Base-by-base conservation (phyloP, 495 filamentous ascomycete species). In the Talaromyces adpressus region DNA sequence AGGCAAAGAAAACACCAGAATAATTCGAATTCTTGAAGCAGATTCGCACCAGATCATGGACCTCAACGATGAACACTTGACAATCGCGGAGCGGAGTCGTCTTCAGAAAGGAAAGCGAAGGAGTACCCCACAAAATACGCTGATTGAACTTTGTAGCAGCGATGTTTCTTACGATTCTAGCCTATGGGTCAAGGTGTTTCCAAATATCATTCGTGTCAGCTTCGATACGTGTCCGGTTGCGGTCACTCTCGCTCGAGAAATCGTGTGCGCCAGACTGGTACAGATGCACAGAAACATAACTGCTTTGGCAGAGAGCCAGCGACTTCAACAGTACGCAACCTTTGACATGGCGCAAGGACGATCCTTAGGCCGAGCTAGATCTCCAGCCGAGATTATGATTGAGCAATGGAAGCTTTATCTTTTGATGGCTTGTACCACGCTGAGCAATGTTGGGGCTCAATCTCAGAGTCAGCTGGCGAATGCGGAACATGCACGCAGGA, bases 401-500 rank as follows among this genome's bases (percentile, higher is more conserved):
- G 94, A 98, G 70, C 94, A 99, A 73, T 99, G 93, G 93, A 98
- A 96, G 74, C 78, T 98, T n/a, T 97, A 97, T 71, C 82, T 99
- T 49, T 90, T 96, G 52, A 96, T 98, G 75, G 95, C 95, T 6
- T 99, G 95, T 72, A 96, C 92, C 8, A 99, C 95, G 0, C 81
- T 99, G 29, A 93, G 89, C 30, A 93, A 92, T 63, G 85, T 91
- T 18, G 93, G 92, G 18, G 85, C 81, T 18, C 81, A 84, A 32
- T 85, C 84, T 49, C 85, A 82, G 67, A 84, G 69, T 67, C 84
- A 75, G 67, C 70, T 79, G 34, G 83, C 75, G 51, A 83, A 85
- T 65, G 81, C 82, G n/a, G 91, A 96, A 67, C 93, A 98, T 71
- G 83, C 85, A 4, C 85, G 94, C 41, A 97, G 93, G 71, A 82